Percentiles rank a stretch among this genome's conserved stretches.
These are phyloP conservation scores for Podospora fimiseda DNA, from an alignment of 495 filamentous ascomycete genomes.

Conservation along the genomic window DNA sequence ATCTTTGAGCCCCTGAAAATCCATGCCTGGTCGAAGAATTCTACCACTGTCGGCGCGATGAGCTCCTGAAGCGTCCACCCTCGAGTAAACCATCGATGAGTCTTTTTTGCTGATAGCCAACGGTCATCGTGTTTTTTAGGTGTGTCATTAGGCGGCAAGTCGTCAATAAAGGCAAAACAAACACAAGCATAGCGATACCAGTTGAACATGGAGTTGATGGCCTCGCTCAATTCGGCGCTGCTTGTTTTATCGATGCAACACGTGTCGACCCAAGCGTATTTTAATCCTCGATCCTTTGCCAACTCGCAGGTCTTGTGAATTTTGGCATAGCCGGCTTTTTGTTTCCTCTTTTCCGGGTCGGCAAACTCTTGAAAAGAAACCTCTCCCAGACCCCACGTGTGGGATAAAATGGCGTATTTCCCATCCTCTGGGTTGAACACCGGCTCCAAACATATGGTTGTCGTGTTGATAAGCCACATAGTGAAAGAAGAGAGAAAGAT, in stretches of 20 bases:
- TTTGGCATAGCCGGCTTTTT: background rate
- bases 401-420: constrained; percentile 19
- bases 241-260: constrained; percentile 40
- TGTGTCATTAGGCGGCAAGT: background rate
- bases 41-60: constrained; percentile 17
- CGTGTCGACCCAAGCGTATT: constrained; percentile 38
- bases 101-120: background rate
- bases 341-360: background rate
- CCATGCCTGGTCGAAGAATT: constrained; percentile 27
- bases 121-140: no score
- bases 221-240: constrained; percentile 35
- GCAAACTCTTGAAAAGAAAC: constrained; percentile 4
- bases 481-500: no score
- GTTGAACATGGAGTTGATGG: constrained; percentile 44
- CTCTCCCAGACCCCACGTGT: constrained; percentile 16
- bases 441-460: no score
- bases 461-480: no score
- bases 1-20: constrained; percentile 16
- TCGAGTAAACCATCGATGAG: constrained; percentile 25
- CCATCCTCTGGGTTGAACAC: no score
- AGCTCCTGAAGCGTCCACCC: constrained; percentile 35
- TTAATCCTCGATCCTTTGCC: background rate
- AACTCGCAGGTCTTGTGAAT: background rate
- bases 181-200: constrained; percentile 29
- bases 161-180: constrained; percentile 28